Evolutionary conservation across 1,139 yeast genomes (phyloP).

Genomic region (Yamadazyma friedrichii): DNA sequence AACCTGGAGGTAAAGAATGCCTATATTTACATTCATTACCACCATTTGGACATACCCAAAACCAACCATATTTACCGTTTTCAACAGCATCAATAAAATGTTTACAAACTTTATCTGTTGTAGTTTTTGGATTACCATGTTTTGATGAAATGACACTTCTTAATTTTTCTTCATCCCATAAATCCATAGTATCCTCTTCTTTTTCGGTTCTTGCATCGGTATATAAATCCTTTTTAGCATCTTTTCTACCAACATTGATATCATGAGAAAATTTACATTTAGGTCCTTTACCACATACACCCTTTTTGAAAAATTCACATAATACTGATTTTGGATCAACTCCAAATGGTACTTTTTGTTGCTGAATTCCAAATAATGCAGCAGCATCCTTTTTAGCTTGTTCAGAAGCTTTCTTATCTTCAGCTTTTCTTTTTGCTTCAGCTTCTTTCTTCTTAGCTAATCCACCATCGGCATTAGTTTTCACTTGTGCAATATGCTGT

Average conservation of each 20-base stretch:
- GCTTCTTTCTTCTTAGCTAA: constrained; percentile 73
- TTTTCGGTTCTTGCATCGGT: constrained; percentile 80
- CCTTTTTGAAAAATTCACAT: constrained; percentile 89
- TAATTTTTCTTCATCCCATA: constrained; percentile 95
- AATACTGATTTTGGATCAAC: constrained; percentile 95
- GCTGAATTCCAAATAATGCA: constrained; percentile 67
- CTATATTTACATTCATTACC: constrained; percentile 91
- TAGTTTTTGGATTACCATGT: constrained; percentile 91
- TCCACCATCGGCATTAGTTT: constrained; percentile 61
- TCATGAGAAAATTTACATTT: constrained; percentile 97
- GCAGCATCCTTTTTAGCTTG: constrained; percentile 86
- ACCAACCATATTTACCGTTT: constrained; percentile 98
- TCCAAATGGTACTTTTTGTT: constrained; percentile 92
- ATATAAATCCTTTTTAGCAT: constrained; percentile 87
- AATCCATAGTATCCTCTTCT: constrained; percentile 88
- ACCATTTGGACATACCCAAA: constrained; percentile 96
- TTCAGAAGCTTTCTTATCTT: constrained; percentile 90
- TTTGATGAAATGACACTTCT: constrained; percentile 83
- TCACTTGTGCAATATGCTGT: constrained; percentile 74
- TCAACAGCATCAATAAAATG: constrained; percentile 95
- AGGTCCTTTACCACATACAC: constrained; percentile 83
- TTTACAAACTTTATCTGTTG: constrained; percentile 95
- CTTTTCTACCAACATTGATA: constrained; percentile 79
- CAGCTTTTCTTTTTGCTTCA: constrained; percentile 68
- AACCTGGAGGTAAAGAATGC: constrained; percentile 97